A percentile compares a stretch with the other conserved stretches of the same genome.
phyloP scores from a whole-genome alignment of 208 protist genomes.

The Novymonas esmeraldas region DNA sequence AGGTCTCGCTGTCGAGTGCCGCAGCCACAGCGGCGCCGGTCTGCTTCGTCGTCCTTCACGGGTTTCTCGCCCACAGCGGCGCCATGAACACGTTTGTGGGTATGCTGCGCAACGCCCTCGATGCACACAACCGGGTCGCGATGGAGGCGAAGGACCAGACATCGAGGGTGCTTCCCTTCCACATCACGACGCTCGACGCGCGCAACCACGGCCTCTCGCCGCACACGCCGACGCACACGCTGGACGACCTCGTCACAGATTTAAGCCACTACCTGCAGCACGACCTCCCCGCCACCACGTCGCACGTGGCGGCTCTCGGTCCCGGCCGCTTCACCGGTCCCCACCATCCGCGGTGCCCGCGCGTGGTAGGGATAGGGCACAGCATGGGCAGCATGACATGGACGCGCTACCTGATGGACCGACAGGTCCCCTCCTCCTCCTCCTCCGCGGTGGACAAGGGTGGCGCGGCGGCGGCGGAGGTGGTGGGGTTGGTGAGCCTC shows the following conservation, averaged over 20 bases:
- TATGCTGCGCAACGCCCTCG: slow-evolving; percentile 30
- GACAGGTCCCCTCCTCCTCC: neutral
- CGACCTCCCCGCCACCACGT: slow-evolving; percentile 10
- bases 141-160: slow-evolving; percentile 15
- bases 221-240: slow-evolving; percentile 47
- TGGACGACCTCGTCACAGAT: slow-evolving; percentile 41
- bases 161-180: slow-evolving; percentile 6
- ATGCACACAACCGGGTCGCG: slow-evolving; percentile 19
- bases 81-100: slow-evolving; percentile 46
- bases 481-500: slow-evolving; percentile 47
- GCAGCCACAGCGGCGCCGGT: slow-evolving; percentile 20
- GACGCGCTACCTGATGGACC: slow-evolving; percentile 53
- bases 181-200: slow-evolving; percentile 41
- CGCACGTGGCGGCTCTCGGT: neutral
- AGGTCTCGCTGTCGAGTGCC: slow-evolving; percentile 19
- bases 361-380: slow-evolving; percentile 58
- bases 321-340: neutral
- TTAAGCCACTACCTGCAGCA: slow-evolving; percentile 32
- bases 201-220: slow-evolving; percentile 67
- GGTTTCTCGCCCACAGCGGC: slow-evolving; percentile 63
- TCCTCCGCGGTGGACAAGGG: too few species aligned
- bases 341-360: neutral
- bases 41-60: slow-evolving; percentile 57
- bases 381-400: slow-evolving; percentile 69
- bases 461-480: neutral